Percentiles rank a stretch among this genome's conserved stretches.
phyloP scores from a whole-genome alignment of 495 filamentous ascomycete genomes.

The Tuber microsphaerosporum region DNA sequence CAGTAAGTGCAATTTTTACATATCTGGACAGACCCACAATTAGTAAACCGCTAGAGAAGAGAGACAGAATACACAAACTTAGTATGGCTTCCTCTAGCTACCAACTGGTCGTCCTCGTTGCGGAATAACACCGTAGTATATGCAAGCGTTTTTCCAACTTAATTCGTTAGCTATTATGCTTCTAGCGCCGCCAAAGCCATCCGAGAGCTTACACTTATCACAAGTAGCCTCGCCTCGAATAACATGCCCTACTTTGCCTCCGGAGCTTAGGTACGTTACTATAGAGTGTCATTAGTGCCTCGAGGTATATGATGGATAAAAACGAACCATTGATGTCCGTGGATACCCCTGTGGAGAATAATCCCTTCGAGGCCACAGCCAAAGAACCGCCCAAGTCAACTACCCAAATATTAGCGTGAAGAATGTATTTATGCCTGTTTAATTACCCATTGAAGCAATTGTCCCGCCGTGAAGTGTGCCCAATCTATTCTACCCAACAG shows the following conservation, averaged over 20 bases:
- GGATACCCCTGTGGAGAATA: conserved; percentile 83
- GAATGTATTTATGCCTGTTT: neutral
- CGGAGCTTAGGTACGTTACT: conserved; percentile 88
- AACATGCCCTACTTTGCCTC: conserved; percentile 72
- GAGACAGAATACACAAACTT: conserved; percentile 55
- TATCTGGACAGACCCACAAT: conserved; percentile 17
- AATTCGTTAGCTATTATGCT: neutral
- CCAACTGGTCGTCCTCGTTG: conserved; percentile 66
- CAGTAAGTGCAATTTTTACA: conserved; percentile 29
- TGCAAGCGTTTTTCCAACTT: conserved; percentile 88
- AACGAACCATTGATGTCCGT: conserved; percentile 78
- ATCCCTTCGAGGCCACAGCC: conserved; percentile 81
- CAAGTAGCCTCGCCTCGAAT: conserved; percentile 64
- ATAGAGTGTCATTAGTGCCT: conserved; percentile 8
- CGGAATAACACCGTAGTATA: conserved; percentile 76
- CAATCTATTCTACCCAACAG: conserved; percentile 64
- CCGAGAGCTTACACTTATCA: conserved; percentile 63
- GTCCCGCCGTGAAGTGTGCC: conserved; percentile 90
- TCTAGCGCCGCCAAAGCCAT: neutral
- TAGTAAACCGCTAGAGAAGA: neutral
- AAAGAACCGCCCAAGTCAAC: conserved; percentile 90
- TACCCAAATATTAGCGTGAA: conserved; percentile 37
- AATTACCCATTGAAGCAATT: conserved; percentile 76
- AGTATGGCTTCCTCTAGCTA: conserved; percentile 89
- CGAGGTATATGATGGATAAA: neutral